These are phyloP conservation scores for Jackrogersella multiformis DNA, from an alignment of 495 filamentous ascomycete species.

Conservation along the genomic window DNA sequence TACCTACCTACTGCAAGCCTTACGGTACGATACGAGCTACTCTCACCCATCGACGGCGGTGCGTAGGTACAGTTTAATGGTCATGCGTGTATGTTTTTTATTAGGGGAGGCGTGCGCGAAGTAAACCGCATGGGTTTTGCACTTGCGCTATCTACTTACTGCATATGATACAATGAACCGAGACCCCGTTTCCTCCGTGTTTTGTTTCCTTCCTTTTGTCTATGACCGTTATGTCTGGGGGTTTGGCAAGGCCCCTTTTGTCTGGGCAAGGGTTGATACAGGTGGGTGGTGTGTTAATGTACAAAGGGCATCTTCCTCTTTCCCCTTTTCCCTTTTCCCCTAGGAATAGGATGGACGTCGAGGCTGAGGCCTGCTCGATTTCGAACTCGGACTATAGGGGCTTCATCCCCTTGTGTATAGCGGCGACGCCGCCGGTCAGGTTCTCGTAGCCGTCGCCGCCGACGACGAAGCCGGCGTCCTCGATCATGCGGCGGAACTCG, in stretches of 20 bases:
- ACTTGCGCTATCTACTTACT: too few relatives aligned
- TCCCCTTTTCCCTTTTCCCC: not conserved
- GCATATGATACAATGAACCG: constrained; percentile 19
- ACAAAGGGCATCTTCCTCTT: constrained; percentile 5
- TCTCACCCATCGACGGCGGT: too few relatives aligned
- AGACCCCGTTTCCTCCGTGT: not conserved
- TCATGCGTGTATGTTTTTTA: not conserved
- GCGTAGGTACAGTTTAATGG: too few relatives aligned
- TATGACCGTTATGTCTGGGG: not conserved
- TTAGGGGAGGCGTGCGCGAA: not conserved
- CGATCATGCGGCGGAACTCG: constrained; percentile 86
- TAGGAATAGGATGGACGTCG: not conserved
- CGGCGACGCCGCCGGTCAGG: constrained; percentile 89
- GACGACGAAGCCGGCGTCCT: constrained; percentile 85
- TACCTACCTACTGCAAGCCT: too few relatives aligned
- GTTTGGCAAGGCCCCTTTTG: not conserved
- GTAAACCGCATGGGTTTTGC: not conserved
- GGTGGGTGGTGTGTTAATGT: constrained; percentile 6
- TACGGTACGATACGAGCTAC: too few relatives aligned
- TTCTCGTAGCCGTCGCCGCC: constrained; percentile 86
- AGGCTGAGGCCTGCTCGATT: not conserved
- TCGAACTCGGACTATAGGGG: constrained; percentile 56
- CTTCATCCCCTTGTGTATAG: constrained; percentile 97
- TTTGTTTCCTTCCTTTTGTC: constrained; percentile 14
- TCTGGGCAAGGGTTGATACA: not conserved